Evolutionary conservation across 176 grass and related monocot species (phyloP), one percentile per base, ranked within the genome.

Genomic region (Chrysopogon serrulatus): DNA sequence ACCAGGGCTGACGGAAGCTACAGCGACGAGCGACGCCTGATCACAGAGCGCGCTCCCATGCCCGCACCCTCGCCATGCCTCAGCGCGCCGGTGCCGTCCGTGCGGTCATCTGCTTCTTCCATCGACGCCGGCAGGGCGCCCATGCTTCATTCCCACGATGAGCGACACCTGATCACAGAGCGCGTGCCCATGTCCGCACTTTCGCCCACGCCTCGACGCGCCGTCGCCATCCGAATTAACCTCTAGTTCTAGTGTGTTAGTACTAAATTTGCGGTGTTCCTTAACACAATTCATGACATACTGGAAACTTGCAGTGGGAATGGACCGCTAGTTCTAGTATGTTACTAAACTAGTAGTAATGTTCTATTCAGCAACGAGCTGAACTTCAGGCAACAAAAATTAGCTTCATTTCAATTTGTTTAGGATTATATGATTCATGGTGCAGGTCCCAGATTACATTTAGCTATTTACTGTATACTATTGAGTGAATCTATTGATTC

Each of bases 71-170:
- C 73, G 17, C 65, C 71, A 36, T 45, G n/a, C 30, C 59, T 26
- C 35, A n/a, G 54, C n/a, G 49, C 27, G 42, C 43, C n/a, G n/a
- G n/a, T n/a, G n/a, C 3, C 51, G 26, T 16, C 85, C 71, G 59
- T 82, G 71, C 45, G 78, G 9, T 71, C 79, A 40, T 47, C 32
- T 32, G 57, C 30, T 7, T 66, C 75, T 8, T 24, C 87, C 75
- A 79, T 88, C 68, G 87, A 84, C 37, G 44, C 16, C 27, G 74
- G 39, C 26, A 26, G 35, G 7, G 53, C 42, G 49, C n/a, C 63
- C 57, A 14, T 17, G 47, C 47, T 19, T 49, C 5, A 16, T 49
- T 49, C 17, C 47, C 16, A 24, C 3, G 66, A 60, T 16, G 76
- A n/a, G 41, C 71, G 8, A 3, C 70, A 28, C 23, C 21, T 61